Evolutionary conservation across 148 eudicot species (phyloP).

Genomic region (Nyssa sinensis): DNA sequence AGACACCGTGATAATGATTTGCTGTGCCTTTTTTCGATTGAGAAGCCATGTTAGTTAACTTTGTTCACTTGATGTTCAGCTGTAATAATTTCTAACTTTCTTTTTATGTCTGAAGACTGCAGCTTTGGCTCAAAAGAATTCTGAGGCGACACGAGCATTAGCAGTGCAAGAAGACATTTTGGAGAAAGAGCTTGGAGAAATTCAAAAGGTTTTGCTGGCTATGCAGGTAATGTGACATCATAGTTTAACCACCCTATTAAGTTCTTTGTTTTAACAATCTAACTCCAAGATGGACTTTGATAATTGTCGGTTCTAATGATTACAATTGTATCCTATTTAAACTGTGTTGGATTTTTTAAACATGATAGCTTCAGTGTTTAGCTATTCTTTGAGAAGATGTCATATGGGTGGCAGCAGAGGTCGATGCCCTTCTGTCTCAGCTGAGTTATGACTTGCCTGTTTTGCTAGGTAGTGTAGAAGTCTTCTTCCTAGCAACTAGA

Average conservation of each 20-base stretch:
- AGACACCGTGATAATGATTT: not conserved
- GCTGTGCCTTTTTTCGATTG: not conserved
- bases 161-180: constrained; percentile 66
- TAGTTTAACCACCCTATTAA: not conserved
- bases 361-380: too few relatives aligned
- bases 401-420: too few relatives aligned
- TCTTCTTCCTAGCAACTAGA: too few relatives aligned
- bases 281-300: not conserved
- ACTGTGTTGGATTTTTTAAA: too few relatives aligned
- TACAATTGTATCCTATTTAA: too few relatives aligned
- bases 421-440: too few relatives aligned
- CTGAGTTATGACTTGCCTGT: too few relatives aligned
- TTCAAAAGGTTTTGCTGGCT: constrained; percentile 90
- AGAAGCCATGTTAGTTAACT: not conserved
- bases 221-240: constrained; percentile 68
- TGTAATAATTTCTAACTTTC: constrained; percentile 7
- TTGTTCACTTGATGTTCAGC: not conserved
- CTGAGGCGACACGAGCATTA: constrained; percentile 88
- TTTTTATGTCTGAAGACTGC: constrained; percentile 57
- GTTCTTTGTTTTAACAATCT: not conserved
- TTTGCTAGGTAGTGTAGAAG: too few relatives aligned
- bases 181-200: constrained; percentile 89
- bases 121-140: constrained; percentile 89
- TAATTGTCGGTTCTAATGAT: not conserved
- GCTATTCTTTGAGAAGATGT: too few relatives aligned